phyloP scores from a whole-genome alignment of 2,329 filamentous ascomycete genomes.

The Epicoccum nigrum region DNA sequence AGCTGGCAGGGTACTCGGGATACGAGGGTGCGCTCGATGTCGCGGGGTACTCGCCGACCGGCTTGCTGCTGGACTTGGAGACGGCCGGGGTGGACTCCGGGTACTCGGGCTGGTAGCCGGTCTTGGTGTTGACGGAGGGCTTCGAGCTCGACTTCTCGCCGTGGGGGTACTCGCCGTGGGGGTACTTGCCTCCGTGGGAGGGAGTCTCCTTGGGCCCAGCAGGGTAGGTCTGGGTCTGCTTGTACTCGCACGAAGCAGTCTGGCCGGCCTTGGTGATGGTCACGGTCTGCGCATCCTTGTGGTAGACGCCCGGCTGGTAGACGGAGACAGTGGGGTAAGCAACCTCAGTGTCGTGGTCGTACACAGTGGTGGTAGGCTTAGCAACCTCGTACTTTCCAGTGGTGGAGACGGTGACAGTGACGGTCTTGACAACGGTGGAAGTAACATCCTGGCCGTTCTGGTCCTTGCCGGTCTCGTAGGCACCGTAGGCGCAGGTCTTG shows the following conservation, averaged over 20 bases:
- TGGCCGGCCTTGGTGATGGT: slow-evolving; percentile 41
- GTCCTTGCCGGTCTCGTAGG: slow-evolving; percentile 29
- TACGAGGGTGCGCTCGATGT: not conserved
- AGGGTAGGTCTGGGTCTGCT: slow-evolving; percentile 29
- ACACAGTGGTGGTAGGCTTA: slow-evolving; percentile 43
- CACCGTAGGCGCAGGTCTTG: slow-evolving; percentile 33
- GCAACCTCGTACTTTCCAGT: slow-evolving; percentile 40
- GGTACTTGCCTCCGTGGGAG: slow-evolving; percentile 13
- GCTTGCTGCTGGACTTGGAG: no score
- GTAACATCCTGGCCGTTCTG: slow-evolving; percentile 21
- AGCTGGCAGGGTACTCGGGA: not conserved
- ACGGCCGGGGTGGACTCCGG: no score
- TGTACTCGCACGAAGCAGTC: slow-evolving; percentile 38
- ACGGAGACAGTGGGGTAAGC: slow-evolving; percentile 33
- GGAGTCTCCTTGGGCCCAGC: slow-evolving; percentile 20
- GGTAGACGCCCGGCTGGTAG: slow-evolving; percentile 37
- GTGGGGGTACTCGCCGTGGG: slow-evolving; percentile 18
- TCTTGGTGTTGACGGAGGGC: not conserved
- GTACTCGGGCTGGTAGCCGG: no score
- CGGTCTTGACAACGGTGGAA: slow-evolving; percentile 34
- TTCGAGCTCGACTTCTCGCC: not conserved
- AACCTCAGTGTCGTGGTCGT: slow-evolving; percentile 33
- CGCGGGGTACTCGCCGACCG: no score
- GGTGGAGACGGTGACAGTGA: slow-evolving; percentile 29
- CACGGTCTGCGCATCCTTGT: slow-evolving; percentile 35